Conservation (phyloP, 2,329 filamentous ascomycete genomes). For the Dothideomycetes sp. region DNA sequence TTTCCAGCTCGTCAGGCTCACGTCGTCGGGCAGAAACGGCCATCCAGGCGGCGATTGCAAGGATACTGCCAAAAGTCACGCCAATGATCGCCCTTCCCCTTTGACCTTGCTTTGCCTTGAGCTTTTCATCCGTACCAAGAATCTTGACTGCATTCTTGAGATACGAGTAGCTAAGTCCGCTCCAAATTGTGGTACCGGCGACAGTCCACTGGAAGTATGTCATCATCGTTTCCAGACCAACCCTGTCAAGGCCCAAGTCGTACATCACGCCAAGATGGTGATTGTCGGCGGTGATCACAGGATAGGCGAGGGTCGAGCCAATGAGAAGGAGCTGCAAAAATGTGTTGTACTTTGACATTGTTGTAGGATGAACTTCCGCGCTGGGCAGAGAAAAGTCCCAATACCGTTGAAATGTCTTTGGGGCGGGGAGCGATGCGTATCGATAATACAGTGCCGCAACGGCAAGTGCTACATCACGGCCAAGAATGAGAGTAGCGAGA, state of each 20-base stretch:
- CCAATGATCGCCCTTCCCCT: conserved; percentile 37
- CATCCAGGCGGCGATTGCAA: conserved; percentile 26
- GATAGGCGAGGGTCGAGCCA: conserved; percentile 70
- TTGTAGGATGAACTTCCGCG: conserved; percentile 73
- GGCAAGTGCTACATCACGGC: conserved; percentile 72
- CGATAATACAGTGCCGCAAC: conserved; percentile 89
- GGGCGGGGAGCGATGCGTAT: conserved; percentile 84
- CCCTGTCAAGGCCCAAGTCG: conserved; percentile 12
- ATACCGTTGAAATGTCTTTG: conserved; percentile 84
- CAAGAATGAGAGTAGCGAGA: conserved; percentile 81
- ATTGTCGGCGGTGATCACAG: conserved; percentile 43
- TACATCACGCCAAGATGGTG: conserved; percentile 15
- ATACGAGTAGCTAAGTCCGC: conserved; percentile 82
- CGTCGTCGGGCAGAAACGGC: too few species aligned
- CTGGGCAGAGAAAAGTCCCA: conserved; percentile 95
- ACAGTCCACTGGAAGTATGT: conserved; percentile 59
- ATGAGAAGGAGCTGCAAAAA: conserved; percentile 82
- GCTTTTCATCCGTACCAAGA: conserved; percentile 39
- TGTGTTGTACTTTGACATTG: conserved; percentile 82
- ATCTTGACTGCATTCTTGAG: conserved; percentile 90
- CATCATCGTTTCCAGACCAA: conserved; percentile 23
- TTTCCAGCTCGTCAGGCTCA: too few species aligned
- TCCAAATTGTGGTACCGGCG: conserved; percentile 84
- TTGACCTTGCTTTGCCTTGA: conserved; percentile 38
- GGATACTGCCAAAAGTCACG: conserved; percentile 32